phyloP scores from a whole-genome alignment of 2,329 filamentous ascomycete species.

The Akanthomyces muscarius region DNA sequence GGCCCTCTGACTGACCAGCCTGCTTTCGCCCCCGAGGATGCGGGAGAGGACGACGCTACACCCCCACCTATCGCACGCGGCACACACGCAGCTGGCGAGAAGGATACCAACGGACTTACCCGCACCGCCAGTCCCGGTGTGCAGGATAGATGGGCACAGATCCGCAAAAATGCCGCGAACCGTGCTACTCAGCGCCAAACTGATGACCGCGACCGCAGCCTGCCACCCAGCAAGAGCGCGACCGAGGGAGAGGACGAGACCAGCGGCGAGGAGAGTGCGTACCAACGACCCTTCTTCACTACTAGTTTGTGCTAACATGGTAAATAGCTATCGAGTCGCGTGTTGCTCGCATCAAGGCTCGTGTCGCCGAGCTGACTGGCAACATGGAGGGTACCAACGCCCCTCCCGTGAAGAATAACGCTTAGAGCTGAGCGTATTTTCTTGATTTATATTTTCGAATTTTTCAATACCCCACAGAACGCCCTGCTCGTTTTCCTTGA shows the following conservation, averaged over 20 bases:
- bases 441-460: neutral
- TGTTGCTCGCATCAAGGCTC: constrained; percentile 94
- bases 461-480: constrained; percentile 12
- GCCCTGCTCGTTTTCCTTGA: neutral
- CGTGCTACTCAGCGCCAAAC: constrained; percentile 63
- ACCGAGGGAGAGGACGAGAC: constrained; percentile 43
- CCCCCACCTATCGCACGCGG: constrained; percentile 51
- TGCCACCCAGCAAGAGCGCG: constrained; percentile 45
- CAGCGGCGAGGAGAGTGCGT: constrained; percentile 32
- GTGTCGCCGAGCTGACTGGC: constrained; percentile 88
- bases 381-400: constrained; percentile 63
- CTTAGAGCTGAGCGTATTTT: neutral
- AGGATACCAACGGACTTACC: constrained; percentile 24
- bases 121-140: constrained; percentile 33
- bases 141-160: constrained; percentile 89
- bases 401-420: neutral
- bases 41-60: constrained; percentile 46
- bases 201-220: constrained; percentile 60
- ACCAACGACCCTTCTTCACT: neutral
- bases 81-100: neutral
- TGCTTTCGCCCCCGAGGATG: constrained; percentile 67
- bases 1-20: constrained; percentile 84
- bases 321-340: constrained; percentile 85
- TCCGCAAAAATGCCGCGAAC: constrained; percentile 88
- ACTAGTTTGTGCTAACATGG: constrained; percentile 23